These are phyloP conservation scores for Kappamyces sp. DNA, from an alignment of 192 early-diverging fungal species.

Conservation along the genomic window DNA sequence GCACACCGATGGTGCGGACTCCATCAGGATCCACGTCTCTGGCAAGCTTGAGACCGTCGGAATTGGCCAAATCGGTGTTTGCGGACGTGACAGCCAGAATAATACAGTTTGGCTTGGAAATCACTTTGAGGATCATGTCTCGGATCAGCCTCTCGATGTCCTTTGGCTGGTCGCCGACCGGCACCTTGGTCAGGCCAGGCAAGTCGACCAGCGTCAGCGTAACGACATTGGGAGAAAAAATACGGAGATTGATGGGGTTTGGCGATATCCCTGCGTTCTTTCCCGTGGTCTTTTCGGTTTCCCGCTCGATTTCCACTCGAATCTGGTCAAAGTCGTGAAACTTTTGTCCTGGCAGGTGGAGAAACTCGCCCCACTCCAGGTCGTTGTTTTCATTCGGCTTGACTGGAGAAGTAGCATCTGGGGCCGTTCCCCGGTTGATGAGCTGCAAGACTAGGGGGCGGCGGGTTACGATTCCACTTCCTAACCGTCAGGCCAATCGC, in stretches of 20 bases:
- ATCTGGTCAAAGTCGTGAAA: slow-evolving; percentile 96
- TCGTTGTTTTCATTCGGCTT: slow-evolving; percentile 51
- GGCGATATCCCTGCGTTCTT: slow-evolving; percentile 80
- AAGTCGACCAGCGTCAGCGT: slow-evolving; percentile 98
- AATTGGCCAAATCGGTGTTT: slow-evolving; percentile 99
- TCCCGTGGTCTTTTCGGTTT: slow-evolving; percentile 67
- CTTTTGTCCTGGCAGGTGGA: slow-evolving; percentile 95
- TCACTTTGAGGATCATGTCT: slow-evolving; percentile 98
- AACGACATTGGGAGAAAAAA: slow-evolving; percentile 97
- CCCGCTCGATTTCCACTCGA: slow-evolving; percentile 88
- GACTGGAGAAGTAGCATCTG: slow-evolving; percentile 24
- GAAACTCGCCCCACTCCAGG: slow-evolving; percentile 96
- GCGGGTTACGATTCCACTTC: slow-evolving; percentile 95
- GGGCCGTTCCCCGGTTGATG: slow-evolving; percentile 73
- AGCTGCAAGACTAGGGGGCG: slow-evolving; percentile 95
- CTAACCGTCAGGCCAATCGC: slow-evolving; percentile 23
- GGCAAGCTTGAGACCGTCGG: slow-evolving; percentile 96
- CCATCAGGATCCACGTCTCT: slow-evolving; percentile 99
- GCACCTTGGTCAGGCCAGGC: slow-evolving; percentile 98
- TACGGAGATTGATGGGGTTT: slow-evolving; percentile 92
- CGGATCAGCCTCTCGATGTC: slow-evolving; percentile 98
- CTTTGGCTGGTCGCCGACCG: slow-evolving; percentile 98
- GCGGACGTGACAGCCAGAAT: slow-evolving; percentile 97
- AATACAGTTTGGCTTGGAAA: slow-evolving; percentile 95
- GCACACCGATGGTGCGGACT: slow-evolving; percentile 95